Percentiles rank a stretch among this genome's conserved stretches.
Evolutionary conservation across 2,329 filamentous ascomycete genomes (phyloP).

Genomic region (Pyrenophora graminea): DNA sequence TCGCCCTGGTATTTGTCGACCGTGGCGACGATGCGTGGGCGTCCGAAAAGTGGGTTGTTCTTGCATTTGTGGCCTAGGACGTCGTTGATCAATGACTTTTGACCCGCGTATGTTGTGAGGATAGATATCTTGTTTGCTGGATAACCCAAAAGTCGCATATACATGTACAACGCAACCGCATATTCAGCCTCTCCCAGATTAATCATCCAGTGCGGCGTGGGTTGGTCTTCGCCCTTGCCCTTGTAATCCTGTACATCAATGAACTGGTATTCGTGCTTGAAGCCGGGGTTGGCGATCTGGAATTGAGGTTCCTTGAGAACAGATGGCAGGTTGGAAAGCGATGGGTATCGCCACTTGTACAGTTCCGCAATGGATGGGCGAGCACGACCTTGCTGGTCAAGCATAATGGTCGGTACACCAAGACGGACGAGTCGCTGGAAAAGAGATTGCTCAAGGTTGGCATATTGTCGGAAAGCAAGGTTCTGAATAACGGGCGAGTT

Average conservation of each 20-base stretch:
- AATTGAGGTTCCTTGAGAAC: slow-evolving; percentile 74
- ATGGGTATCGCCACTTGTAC: slow-evolving; percentile 90
- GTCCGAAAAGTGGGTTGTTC: slow-evolving; percentile 80
- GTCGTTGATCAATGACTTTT: slow-evolving; percentile 84
- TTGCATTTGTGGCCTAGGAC: slow-evolving; percentile 83
- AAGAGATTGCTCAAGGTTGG: slow-evolving; percentile 92
- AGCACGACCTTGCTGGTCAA: slow-evolving; percentile 92
- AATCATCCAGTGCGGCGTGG: slow-evolving; percentile 91
- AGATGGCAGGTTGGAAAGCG: slow-evolving; percentile 76
- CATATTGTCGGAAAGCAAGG: slow-evolving; percentile 89
- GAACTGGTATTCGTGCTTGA: slow-evolving; percentile 94
- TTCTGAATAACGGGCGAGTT: slow-evolving; percentile 97
- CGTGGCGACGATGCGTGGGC: slow-evolving; percentile 87
- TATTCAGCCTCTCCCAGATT: slow-evolving; percentile 98
- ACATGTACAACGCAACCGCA: slow-evolving; percentile 91
- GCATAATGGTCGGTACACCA: slow-evolving; percentile 85
- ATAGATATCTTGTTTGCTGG: slow-evolving; percentile 83
- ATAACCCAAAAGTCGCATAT: slow-evolving; percentile 95
- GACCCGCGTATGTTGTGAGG: slow-evolving; percentile 90
- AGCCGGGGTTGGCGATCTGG: slow-evolving; percentile 81
- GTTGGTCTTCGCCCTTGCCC: slow-evolving; percentile 83
- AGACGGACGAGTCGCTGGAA: slow-evolving; percentile 90
- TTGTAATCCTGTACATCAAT: slow-evolving; percentile 95
- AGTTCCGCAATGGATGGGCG: slow-evolving; percentile 84
- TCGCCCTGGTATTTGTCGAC: slow-evolving; percentile 99